Percentiles rank a stretch among this genome's conserved stretches.
Conservation (phyloP, 139 green algal species). For the Haematococcus lacustris region DNA sequence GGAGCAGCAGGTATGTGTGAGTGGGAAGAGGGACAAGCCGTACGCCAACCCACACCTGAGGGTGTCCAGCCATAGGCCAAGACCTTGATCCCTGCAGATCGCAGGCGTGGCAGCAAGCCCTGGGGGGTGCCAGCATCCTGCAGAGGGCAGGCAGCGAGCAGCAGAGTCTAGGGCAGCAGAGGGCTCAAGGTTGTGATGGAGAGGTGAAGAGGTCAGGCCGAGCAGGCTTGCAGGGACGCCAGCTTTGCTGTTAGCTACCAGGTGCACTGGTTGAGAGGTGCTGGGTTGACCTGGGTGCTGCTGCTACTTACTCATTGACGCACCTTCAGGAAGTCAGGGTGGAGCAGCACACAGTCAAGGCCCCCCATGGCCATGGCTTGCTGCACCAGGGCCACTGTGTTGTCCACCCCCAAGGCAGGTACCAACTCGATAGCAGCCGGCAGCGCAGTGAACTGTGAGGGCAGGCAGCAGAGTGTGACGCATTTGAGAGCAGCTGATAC, state of each 20-base stretch:
- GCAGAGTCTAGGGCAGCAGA: too few relatives aligned
- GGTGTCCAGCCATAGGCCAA: conserved; percentile 35
- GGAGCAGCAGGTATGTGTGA: too few relatives aligned
- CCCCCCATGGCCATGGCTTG: conserved; percentile 29
- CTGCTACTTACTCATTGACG: too few relatives aligned
- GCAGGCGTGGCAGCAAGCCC: conserved; percentile 14
- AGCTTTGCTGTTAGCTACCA: too few relatives aligned
- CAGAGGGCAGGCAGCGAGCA: conserved; percentile 8
- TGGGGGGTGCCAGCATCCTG: conserved; percentile 15
- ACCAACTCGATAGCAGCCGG: conserved; percentile 32
- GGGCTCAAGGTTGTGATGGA: too few relatives aligned
- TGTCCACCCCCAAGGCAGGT: conserved; percentile 27
- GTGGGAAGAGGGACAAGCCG: too few relatives aligned
- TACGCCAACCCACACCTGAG: conserved; percentile 26
- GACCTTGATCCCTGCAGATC: conserved; percentile 14
- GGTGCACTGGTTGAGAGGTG: conserved; percentile 21
- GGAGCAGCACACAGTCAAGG: conserved; percentile 38
- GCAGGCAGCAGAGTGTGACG: too few relatives aligned
- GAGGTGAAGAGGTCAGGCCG: too few relatives aligned
- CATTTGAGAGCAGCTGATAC: too few relatives aligned
- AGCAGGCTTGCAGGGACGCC: too few relatives aligned
- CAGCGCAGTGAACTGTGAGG: conserved; percentile 29
- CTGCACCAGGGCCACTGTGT: conserved; percentile 22
- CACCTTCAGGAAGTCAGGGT: conserved; percentile 45
- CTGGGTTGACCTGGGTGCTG: too few relatives aligned